Percentiles rank a stretch among this genome's conserved stretches.
Conservation (phyloP, 495 filamentous ascomycete genomes). For the Penicillium paradoxum region DNA sequence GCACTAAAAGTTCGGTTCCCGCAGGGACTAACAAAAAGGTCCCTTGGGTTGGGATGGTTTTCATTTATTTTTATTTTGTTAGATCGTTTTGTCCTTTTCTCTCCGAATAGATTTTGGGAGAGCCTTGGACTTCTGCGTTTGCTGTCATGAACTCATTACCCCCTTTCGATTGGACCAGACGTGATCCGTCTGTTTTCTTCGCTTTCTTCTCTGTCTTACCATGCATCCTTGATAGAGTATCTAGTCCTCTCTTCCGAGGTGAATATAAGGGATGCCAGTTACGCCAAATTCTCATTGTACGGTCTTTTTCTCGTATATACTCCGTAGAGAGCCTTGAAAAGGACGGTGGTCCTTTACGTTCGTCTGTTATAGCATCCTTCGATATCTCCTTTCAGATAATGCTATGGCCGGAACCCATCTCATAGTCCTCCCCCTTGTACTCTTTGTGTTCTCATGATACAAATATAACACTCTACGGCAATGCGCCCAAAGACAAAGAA, state of each 20-base stretch:
- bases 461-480: too few relatives aligned
- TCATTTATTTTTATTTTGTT: slow-evolving; percentile 13
- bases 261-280: slow-evolving; percentile 9
- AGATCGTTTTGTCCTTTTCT: slow-evolving; percentile 20
- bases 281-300: background rate
- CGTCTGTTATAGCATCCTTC: too few relatives aligned
- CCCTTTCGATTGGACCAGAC: slow-evolving; percentile 2
- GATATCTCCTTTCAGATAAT: too few relatives aligned
- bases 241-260: slow-evolving; percentile 11
- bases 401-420: too few relatives aligned
- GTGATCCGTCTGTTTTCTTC: slow-evolving; percentile 4
- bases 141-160: slow-evolving; percentile 7
- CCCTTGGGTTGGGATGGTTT: slow-evolving; percentile 9
- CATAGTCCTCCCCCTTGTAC: too few relatives aligned
- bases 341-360: too few relatives aligned
- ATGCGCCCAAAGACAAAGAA: too few relatives aligned
- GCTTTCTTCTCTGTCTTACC: slow-evolving; percentile 3
- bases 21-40: slow-evolving; percentile 8
- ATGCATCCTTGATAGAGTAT: slow-evolving; percentile 21
- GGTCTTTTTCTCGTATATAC: background rate
- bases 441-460: too few relatives aligned
- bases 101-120: slow-evolving; percentile 3
- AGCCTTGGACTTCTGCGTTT: slow-evolving; percentile 10
- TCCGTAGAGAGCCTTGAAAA: too few relatives aligned
- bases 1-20: slow-evolving; percentile 21